Evolutionary conservation across 805 yeast species (phyloP).

Genomic region (Saccharomycopsis sp.): DNA sequence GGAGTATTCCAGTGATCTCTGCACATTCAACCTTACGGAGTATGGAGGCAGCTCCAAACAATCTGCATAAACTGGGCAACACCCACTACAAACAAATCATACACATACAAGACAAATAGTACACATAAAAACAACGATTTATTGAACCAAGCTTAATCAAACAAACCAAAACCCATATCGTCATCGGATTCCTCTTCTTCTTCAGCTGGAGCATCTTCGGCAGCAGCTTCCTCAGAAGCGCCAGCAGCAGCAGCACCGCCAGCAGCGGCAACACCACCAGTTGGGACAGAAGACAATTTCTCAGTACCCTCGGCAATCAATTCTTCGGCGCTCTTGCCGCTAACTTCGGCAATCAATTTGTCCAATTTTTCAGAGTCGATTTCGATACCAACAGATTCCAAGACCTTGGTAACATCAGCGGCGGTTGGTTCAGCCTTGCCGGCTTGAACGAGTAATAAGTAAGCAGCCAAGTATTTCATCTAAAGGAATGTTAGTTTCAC

Average conservation of each 20-base stretch:
- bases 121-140: background rate
- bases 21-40: no score
- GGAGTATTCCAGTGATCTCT: no score
- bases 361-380: constrained; percentile 70
- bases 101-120: background rate
- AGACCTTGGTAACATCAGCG: constrained; percentile 60
- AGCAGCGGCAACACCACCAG: constrained; percentile 72
- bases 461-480: constrained; percentile 92
- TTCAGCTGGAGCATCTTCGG: constrained; percentile 47
- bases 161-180: constrained; percentile 73
- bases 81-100: background rate
- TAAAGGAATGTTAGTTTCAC: constrained; percentile 21
- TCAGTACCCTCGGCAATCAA: constrained; percentile 73
- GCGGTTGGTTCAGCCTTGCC: constrained; percentile 79
- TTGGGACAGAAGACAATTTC: constrained; percentile 73
- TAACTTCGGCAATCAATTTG: constrained; percentile 62
- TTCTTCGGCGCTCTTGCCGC: constrained; percentile 68
- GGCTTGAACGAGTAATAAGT: constrained; percentile 81
- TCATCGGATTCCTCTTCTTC: constrained; percentile 43
- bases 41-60: no score
- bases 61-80: constrained; percentile 1
- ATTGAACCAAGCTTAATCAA: constrained; percentile 36
- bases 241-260: constrained; percentile 47
- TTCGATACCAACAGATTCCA: constrained; percentile 72
- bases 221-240: constrained; percentile 46